Percentiles rank a stretch among this genome's conserved stretches.
These are phyloP conservation scores for Starmerella vaccinii DNA, from an alignment of 805 yeast genomes.

Conservation along the genomic window DNA sequence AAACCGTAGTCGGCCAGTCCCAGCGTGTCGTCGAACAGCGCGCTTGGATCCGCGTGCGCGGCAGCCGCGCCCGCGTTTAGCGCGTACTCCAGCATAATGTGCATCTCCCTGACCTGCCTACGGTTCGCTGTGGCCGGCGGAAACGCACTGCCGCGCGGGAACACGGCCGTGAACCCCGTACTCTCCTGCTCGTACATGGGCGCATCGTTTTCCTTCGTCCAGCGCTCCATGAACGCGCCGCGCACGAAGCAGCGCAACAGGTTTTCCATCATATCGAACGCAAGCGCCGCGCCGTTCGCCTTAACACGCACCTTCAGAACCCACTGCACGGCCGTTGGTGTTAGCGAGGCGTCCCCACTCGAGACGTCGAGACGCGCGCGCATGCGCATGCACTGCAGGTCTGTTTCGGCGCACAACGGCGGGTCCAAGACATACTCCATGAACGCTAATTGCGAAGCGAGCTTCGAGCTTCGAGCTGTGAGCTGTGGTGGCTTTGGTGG, in stretches of 20 bases:
- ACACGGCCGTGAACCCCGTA: constrained; percentile 9
- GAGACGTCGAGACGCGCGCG: constrained; percentile 5
- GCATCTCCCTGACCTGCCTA: constrained; percentile 8
- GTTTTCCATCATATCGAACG: constrained; percentile 19
- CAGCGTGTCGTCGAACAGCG: constrained; percentile 1
- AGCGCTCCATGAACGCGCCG: neutral
- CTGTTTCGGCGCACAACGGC: neutral
- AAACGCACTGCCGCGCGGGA: neutral
- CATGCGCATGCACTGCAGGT: constrained; percentile 1
- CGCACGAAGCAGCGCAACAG: constrained; percentile 14
- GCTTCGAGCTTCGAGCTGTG: no score
- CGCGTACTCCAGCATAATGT: constrained; percentile 6
- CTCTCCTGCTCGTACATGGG: constrained; percentile 11
- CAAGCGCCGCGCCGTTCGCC: constrained; percentile 6
- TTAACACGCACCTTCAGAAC: constrained; percentile 1
- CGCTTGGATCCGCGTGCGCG: neutral
- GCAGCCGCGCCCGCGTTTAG: neutral
- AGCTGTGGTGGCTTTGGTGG: neutral
- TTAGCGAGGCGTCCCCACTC: constrained; percentile 10
- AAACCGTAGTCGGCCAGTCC: constrained; percentile 10
- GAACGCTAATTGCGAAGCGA: no score
- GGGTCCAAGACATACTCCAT: constrained; percentile 1
- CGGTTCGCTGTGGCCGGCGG: constrained; percentile 1
- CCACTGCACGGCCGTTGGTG: constrained; percentile 19
- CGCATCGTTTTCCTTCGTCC: neutral